A percentile compares a stretch with the other conserved stretches of the same genome.
Evolutionary conservation across 1,284 basidiomycete genomes (phyloP).

Genomic region (Cutaneotrichosporon cyanovorans): DNA sequence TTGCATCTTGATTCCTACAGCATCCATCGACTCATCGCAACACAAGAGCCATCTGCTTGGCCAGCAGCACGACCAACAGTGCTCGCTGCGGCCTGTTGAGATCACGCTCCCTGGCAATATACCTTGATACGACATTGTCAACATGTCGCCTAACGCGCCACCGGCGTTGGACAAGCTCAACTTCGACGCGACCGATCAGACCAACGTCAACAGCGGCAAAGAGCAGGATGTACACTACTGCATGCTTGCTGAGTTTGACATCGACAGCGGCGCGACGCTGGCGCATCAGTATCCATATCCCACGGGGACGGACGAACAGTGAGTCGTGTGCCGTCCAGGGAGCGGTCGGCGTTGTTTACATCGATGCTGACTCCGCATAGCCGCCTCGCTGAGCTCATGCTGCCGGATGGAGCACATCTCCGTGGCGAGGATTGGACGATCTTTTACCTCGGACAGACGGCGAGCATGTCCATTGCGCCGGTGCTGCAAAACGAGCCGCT

Average conservation of each 20-base stretch:
- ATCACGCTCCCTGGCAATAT: no score
- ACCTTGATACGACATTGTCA: no score
- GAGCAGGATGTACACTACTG: slow-evolving; percentile 79
- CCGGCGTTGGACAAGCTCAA: no score
- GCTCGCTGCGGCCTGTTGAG: no score
- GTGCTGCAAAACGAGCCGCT: slow-evolving; percentile 53
- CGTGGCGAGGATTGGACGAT: slow-evolving; percentile 96
- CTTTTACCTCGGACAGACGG: slow-evolving; percentile 91
- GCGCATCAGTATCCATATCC: slow-evolving; percentile 91
- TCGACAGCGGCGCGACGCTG: slow-evolving; percentile 79
- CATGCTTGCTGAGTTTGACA: slow-evolving; percentile 90
- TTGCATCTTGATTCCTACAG: background rate
- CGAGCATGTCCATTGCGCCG: slow-evolving; percentile 73
- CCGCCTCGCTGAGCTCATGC: slow-evolving; percentile 91
- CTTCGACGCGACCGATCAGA: slow-evolving; percentile 19
- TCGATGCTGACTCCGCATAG: slow-evolving; percentile 38
- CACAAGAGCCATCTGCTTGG: no score
- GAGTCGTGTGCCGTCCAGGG: slow-evolving; percentile 26
- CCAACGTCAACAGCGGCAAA: slow-evolving; percentile 12
- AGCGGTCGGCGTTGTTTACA: background rate
- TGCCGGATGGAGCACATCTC: slow-evolving; percentile 93
- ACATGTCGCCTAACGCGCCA: no score
- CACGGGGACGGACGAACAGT: slow-evolving; percentile 86
- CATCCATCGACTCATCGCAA: background rate
- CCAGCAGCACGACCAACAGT: no score